Conservation (phyloP, 2,329 filamentous ascomycete species). For the Macrophomina tecta region DNA sequence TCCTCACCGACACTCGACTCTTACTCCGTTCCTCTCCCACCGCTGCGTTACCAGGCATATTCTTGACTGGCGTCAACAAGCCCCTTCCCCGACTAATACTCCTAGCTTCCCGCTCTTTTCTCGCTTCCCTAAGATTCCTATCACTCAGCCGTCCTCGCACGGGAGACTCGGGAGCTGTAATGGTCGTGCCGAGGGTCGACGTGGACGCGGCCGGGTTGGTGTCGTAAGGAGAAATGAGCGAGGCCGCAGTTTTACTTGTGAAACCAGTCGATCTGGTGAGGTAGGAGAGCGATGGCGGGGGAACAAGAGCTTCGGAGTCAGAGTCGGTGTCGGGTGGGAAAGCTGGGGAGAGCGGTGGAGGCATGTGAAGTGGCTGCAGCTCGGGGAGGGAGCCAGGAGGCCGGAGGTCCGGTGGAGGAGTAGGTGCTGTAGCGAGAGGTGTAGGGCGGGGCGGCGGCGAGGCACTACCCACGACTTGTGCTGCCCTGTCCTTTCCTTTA, state of each 20-base stretch:
- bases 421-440: neutral
- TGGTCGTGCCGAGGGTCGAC: constrained; percentile 7
- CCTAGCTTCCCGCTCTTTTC: neutral
- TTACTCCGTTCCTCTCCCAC: constrained; percentile 30
- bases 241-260: neutral
- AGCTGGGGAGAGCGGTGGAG: constrained; percentile 11
- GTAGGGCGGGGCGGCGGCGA: neutral
- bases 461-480: neutral
- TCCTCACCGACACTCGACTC: constrained; percentile 6
- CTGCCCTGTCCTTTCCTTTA: neutral
- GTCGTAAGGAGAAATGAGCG: constrained; percentile 10
- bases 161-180: constrained; percentile 4
- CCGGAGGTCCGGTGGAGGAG: neutral
- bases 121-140: neutral
- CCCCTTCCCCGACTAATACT: constrained; percentile 35
- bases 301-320: neutral
- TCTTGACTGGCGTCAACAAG: constrained; percentile 36
- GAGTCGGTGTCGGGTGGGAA: constrained; percentile 5
- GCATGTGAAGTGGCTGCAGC: constrained; percentile 11
- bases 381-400: neutral
- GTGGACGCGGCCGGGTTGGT: neutral
- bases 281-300: neutral
- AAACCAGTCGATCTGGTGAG: constrained; percentile 3
- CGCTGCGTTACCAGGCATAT: constrained; percentile 24
- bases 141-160: constrained; percentile 1